These are phyloP conservation scores for Coemansia sp. DNA, from an alignment of 192 early-diverging fungal genomes.

Conservation along the genomic window DNA sequence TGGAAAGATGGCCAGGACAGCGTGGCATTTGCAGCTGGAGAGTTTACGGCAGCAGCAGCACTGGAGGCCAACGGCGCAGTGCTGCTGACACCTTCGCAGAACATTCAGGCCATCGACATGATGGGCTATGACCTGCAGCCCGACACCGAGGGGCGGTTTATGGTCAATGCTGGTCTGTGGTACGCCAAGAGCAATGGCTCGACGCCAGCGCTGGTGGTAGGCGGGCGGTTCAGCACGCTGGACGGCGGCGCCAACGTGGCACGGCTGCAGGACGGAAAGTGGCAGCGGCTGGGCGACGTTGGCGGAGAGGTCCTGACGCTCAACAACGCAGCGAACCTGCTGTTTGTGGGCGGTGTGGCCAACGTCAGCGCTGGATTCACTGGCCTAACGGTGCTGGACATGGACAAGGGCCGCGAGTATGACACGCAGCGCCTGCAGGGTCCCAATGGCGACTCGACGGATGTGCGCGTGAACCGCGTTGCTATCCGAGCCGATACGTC, in stretches of 20 bases:
- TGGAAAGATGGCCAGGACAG: slow-evolving; percentile 23
- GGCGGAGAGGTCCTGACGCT: slow-evolving; percentile 58
- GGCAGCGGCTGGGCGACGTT: slow-evolving; percentile 37
- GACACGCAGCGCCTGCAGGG: slow-evolving; percentile 28
- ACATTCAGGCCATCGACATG: slow-evolving; percentile 32
- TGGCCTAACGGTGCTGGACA: slow-evolving; percentile 56
- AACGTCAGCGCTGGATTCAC: slow-evolving; percentile 34
- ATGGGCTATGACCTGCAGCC: slow-evolving; percentile 38
- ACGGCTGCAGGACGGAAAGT: slow-evolving; percentile 46
- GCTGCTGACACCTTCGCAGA: slow-evolving; percentile 23
- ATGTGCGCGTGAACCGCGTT: slow-evolving; percentile 48
- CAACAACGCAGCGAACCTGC: slow-evolving; percentile 52
- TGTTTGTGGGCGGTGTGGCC: slow-evolving; percentile 61
- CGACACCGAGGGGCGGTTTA: slow-evolving; percentile 16
- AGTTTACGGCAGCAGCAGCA: slow-evolving; percentile 40
- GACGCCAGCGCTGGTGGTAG: slow-evolving; percentile 50
- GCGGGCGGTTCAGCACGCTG: slow-evolving; percentile 57
- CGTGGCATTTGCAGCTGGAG: slow-evolving; percentile 38
- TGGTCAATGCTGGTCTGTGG: slow-evolving; percentile 56
- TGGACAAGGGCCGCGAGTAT: slow-evolving; percentile 31
- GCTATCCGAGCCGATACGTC: slow-evolving; percentile 47
- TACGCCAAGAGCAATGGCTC: slow-evolving; percentile 54
- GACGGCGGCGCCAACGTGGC: slow-evolving; percentile 47
- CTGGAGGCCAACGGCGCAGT: slow-evolving; percentile 40
- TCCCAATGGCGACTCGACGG: slow-evolving; percentile 6